A percentile compares a stretch with the other conserved stretches of the same genome.
These are phyloP conservation scores for Lepiota brunneoincarnata DNA, from an alignment of 768 basidiomycete genomes.

Conservation along the genomic window DNA sequence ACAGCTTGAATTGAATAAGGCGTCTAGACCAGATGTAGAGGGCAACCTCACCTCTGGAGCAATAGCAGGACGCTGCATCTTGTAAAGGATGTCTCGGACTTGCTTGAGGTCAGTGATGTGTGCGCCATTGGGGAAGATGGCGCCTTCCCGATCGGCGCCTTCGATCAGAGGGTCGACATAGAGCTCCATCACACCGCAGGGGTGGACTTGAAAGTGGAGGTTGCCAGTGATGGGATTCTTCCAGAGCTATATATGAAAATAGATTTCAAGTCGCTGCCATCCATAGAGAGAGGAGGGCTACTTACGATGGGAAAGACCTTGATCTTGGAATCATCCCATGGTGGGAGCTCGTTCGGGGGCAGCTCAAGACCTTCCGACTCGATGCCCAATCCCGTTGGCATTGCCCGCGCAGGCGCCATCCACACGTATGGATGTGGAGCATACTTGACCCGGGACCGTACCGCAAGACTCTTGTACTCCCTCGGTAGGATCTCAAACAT, in stretches of 20 bases:
- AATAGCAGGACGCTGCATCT: constrained; percentile 88
- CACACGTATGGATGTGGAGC: constrained; percentile 86
- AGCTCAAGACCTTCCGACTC: constrained; percentile 73
- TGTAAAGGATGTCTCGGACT: constrained; percentile 74
- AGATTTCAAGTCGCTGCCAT: not conserved
- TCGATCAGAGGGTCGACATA: constrained; percentile 71
- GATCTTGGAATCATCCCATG: constrained; percentile 72
- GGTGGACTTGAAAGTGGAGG: constrained; percentile 90
- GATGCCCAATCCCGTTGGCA: constrained; percentile 79
- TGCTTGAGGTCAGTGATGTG: constrained; percentile 69
- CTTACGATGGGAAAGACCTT: constrained; percentile 64
- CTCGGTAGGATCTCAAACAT: constrained; percentile 79
- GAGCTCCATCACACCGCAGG: constrained; percentile 68
- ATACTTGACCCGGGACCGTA: constrained; percentile 70
- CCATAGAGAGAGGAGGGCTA: constrained; percentile 23
- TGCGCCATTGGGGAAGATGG: constrained; percentile 82
- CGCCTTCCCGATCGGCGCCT: constrained; percentile 52
- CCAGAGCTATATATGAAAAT: constrained; percentile 57
- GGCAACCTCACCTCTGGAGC: constrained; percentile 58
- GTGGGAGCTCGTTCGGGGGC: constrained; percentile 59
- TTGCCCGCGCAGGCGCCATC: constrained; percentile 75
- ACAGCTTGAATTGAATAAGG: not conserved
- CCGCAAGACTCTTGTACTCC: constrained; percentile 74
- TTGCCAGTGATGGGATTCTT: constrained; percentile 85
- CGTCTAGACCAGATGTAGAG: not conserved